Percentiles rank a stretch among this genome's conserved stretches.
phyloP scores from a whole-genome alignment of 257 asterid genomes.

The Forsythia viridissima region DNA sequence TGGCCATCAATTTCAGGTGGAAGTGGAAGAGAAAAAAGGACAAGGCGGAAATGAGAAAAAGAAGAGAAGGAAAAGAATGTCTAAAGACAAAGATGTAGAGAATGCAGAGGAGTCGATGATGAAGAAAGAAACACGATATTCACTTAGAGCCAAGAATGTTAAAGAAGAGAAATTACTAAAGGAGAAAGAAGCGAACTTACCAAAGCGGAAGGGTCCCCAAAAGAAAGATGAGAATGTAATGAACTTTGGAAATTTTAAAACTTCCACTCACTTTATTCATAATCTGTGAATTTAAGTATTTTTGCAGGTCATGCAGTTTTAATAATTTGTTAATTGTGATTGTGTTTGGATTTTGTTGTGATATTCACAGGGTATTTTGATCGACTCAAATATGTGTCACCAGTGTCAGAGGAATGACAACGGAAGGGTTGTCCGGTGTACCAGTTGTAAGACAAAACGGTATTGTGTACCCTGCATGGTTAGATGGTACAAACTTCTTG shows the following conservation, averaged over 20 bases:
- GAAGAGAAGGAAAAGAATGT: background rate
- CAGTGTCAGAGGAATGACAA: conserved; percentile 52
- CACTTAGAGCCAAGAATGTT: background rate
- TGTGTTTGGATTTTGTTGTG: background rate
- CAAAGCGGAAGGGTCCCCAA: background rate
- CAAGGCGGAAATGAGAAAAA: background rate
- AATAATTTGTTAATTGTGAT: background rate
- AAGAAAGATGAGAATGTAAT: background rate
- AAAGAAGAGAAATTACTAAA: background rate
- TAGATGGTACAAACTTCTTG: conserved; percentile 38
- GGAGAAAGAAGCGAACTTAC: background rate
- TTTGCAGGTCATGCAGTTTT: background rate
- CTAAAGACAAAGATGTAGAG: background rate
- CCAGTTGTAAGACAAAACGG: conserved; percentile 42
- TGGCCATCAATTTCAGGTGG: background rate
- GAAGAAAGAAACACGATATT: background rate
- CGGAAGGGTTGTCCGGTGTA: conserved; percentile 51
- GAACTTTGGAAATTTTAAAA: background rate
- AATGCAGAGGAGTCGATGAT: background rate
- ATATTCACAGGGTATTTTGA: background rate
- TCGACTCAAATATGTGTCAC: conserved; percentile 46
- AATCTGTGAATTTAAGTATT: background rate
- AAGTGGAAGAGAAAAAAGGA: background rate
- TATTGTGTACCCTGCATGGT: conserved; percentile 44
- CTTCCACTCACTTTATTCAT: background rate